phyloP scores from a whole-genome alignment of 2,329 filamentous ascomycete species.

The Metarhizium anisopliae region DNA sequence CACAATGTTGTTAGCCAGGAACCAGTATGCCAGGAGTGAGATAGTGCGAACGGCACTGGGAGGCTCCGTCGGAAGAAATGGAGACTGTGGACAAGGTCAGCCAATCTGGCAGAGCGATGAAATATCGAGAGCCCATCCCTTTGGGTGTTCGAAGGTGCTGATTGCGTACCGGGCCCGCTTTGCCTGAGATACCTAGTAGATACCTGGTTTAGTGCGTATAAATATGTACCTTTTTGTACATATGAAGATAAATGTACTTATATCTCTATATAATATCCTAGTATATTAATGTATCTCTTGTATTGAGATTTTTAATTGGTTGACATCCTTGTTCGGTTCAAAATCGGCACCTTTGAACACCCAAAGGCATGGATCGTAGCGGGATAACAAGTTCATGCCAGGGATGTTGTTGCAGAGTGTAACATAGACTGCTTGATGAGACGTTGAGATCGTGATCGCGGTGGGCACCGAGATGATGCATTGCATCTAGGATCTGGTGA shows the following conservation, averaged over 20 bases:
- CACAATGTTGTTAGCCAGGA: not conserved
- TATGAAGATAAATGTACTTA: no score
- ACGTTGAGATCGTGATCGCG: not conserved
- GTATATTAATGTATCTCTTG: no score
- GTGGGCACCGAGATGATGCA: not conserved
- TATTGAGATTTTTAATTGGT: no score
- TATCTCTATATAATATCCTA: no score
- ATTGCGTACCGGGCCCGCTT: no score
- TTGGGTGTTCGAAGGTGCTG: no score
- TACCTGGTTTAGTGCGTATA: no score
- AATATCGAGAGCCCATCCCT: not conserved
- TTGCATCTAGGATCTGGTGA: not conserved
- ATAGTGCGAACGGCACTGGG: not conserved
- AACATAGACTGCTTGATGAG: not conserved
- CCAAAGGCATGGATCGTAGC: not conserved
- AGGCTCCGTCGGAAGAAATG: conserved; percentile 1
- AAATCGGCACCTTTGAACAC: no score
- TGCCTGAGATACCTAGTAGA: no score
- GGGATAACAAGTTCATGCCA: not conserved
- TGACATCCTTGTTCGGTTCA: no score
- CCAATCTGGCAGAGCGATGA: not conserved
- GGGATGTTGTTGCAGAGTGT: not conserved
- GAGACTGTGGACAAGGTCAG: not conserved
- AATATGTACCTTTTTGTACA: no score
- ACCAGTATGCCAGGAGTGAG: no score